phyloP scores from a whole-genome alignment of 129 eudicot genomes.

The Solidago caesia region DNA sequence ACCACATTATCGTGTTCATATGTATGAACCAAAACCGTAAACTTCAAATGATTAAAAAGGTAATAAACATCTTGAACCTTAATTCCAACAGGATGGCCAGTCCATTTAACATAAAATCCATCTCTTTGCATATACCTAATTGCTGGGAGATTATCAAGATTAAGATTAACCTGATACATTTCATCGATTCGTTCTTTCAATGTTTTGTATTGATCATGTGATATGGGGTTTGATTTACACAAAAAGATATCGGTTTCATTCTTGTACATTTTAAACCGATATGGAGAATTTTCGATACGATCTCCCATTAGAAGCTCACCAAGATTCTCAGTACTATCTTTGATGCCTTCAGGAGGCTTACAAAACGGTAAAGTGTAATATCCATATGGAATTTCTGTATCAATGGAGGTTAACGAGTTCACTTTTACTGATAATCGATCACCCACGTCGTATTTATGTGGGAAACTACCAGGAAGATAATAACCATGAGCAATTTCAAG shows the following conservation, averaged over 20 bases:
- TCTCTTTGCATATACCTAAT: conserved; percentile 33
- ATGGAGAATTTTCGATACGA: conserved; percentile 38
- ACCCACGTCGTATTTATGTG: conserved; percentile 30
- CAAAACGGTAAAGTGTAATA: conserved; percentile 35
- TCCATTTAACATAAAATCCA: conserved; percentile 30
- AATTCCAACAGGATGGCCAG: conserved; percentile 36
- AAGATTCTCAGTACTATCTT: conserved; percentile 38
- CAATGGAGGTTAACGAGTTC: conserved; percentile 38
- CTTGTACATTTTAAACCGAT: conserved; percentile 31
- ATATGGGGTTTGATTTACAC: conserved; percentile 28
- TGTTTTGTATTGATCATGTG: conserved; percentile 15
- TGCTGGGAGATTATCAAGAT: conserved; percentile 39
- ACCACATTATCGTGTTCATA: conserved; percentile 31
- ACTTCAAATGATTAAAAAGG: conserved; percentile 35
- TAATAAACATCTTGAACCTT: conserved; percentile 33
- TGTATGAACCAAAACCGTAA: conserved; percentile 36
- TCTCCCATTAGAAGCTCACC: conserved; percentile 42
- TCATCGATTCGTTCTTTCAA: conserved; percentile 32
- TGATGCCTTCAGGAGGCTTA: conserved; percentile 31
- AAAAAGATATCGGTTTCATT: conserved; percentile 29
- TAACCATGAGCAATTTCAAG: conserved; percentile 22
- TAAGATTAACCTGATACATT: conserved; percentile 40
- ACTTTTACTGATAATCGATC: conserved; percentile 31
- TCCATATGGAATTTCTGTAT: conserved; percentile 36
- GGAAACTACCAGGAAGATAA: conserved; percentile 39